Conservation (phyloP, 352 stramenopile species). For the Elongisporangium anandrum region DNA sequence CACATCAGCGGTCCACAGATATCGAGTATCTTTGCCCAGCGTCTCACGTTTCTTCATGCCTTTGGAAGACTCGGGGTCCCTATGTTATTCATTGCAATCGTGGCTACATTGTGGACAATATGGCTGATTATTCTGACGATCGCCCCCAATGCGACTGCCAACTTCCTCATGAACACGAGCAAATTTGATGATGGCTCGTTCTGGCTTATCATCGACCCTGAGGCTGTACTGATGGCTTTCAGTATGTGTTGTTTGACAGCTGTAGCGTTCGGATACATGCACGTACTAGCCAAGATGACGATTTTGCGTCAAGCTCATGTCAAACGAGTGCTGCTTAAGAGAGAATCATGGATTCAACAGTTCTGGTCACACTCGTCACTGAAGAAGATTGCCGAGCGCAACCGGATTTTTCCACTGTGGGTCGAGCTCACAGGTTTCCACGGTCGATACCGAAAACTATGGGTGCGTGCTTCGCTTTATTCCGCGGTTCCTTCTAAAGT, state of each 20-base stretch:
- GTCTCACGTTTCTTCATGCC: conserved; percentile 1
- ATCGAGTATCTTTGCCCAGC: neutral
- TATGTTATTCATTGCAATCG: conserved; percentile 3
- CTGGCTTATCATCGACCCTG: conserved; percentile 19
- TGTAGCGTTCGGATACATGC: conserved; percentile 13
- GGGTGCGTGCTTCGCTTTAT: neutral
- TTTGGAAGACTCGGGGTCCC: conserved; percentile 8
- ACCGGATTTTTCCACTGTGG: neutral
- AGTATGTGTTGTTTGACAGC: conserved; percentile 7
- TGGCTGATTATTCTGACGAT: conserved; percentile 22
- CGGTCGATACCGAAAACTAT: neutral
- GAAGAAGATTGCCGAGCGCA: neutral
- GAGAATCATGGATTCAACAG: neutral
- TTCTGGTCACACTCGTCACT: neutral
- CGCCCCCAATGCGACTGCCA: conserved; percentile 18
- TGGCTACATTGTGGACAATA: conserved; percentile 10
- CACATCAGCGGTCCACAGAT: neutral
- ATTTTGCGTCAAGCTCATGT: neutral
- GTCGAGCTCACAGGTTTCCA: neutral
- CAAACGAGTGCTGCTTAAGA: neutral
- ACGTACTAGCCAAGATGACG: conserved; percentile 9
- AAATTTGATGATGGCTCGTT: conserved; percentile 23
- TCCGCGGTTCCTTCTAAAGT: no score
- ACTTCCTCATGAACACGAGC: conserved; percentile 21
- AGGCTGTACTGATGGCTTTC: conserved; percentile 4